phyloP scores from a whole-genome alignment of 2,329 filamentous ascomycete species.

The Trichoderma koningii region DNA sequence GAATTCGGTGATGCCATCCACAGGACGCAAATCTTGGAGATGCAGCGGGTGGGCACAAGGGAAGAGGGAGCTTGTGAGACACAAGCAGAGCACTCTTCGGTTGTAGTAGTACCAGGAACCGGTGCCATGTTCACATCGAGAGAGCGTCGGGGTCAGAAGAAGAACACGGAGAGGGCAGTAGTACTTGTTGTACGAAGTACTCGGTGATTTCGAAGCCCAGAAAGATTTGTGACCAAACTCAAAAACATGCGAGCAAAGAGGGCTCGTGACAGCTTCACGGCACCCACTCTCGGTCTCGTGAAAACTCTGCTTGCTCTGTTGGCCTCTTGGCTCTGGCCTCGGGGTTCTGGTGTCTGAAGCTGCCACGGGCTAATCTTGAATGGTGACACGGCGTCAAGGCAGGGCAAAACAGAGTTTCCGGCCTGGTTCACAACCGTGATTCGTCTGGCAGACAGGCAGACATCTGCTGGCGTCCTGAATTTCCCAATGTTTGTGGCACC shows the following conservation, averaged over 20 bases:
- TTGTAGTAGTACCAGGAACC: not conserved
- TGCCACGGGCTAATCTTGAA: not conserved
- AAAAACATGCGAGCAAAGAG: constrained; percentile 16
- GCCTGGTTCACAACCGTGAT: not conserved
- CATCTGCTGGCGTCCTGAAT: not conserved
- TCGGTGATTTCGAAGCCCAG: not conserved
- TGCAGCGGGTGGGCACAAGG: constrained; percentile 6
- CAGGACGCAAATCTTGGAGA: constrained; percentile 14
- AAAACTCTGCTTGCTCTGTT: not conserved
- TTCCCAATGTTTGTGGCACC: constrained; percentile 13
- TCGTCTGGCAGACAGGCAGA: constrained; percentile 17
- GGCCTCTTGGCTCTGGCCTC: not conserved
- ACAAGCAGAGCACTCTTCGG: not conserved
- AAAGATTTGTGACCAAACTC: constrained; percentile 19
- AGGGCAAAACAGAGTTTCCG: constrained; percentile 3
- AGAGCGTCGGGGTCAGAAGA: not conserved
- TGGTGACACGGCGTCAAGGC: constrained; percentile 2
- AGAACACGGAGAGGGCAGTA: constrained; percentile 9
- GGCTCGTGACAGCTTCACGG: constrained; percentile 4
- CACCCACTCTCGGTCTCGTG: constrained; percentile 9
- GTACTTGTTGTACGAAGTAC: not conserved
- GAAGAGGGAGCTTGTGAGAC: constrained; percentile 9
- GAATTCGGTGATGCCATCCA: constrained; percentile 18
- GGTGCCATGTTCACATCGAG: constrained; percentile 22
- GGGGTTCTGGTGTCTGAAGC: not conserved